Evolutionary conservation across 1,284 basidiomycete genomes (phyloP).

Genomic region (Cutaneotrichosporon sp.): DNA sequence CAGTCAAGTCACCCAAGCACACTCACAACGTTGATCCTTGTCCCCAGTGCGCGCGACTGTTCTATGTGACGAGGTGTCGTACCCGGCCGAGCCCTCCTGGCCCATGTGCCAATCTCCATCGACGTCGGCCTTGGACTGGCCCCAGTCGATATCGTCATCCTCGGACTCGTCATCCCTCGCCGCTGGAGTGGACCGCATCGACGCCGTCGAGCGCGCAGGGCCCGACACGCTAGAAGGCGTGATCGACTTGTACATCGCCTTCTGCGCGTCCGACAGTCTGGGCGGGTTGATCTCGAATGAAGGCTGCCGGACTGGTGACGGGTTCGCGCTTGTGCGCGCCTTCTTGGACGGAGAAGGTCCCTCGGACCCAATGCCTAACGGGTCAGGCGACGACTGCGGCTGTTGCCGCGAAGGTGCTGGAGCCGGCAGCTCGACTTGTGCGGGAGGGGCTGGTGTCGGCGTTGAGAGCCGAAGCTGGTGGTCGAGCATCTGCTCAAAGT

Average conservation of each 20-base stretch:
- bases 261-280: constrained; percentile 10
- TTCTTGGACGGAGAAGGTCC: constrained; percentile 43
- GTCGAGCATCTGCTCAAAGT: constrained; percentile 26
- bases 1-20: constrained; percentile 1
- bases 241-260: constrained; percentile 8
- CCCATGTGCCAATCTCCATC: constrained; percentile 44
- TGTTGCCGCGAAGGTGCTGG: not conserved
- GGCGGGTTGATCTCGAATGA: constrained; percentile 4
- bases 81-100: not conserved
- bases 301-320: constrained; percentile 2
- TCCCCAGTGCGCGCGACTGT: constrained; percentile 60
- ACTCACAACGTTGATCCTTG: constrained; percentile 69
- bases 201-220: constrained; percentile 2
- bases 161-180: constrained; percentile 35
- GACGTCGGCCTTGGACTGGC: constrained; percentile 24
- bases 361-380: constrained; percentile 18
- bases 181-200: constrained; percentile 19
- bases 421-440: not conserved
- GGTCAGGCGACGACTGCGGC: constrained; percentile 33
- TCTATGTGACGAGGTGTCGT: not conserved
- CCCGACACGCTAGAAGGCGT: constrained; percentile 13
- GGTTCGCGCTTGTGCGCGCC: constrained; percentile 9
- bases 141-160: constrained; percentile 46
- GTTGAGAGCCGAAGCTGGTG: constrained; percentile 18
- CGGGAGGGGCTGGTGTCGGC: constrained; percentile 13